Evolutionary conservation across 2,329 filamentous ascomycete genomes (phyloP), one percentile per base, ranked within the genome.

Genomic region (Ophiostoma himal-ulmi): DNA sequence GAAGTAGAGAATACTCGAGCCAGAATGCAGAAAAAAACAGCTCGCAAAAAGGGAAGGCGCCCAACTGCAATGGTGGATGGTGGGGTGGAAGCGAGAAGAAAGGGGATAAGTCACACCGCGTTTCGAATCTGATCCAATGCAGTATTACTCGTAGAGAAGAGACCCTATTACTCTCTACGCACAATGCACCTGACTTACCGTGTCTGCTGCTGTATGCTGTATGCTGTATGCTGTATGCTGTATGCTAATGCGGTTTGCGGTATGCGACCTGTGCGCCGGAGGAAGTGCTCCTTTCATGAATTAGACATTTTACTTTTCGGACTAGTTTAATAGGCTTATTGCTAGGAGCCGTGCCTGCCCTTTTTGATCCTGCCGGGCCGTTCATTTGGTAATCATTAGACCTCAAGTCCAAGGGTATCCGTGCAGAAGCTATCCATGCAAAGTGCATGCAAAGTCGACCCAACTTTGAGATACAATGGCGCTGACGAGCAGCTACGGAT

Each of bases 231-330:
- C 11, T 30, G 30, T 39, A 39, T 11, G 11, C 11, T 3, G 37
- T 39, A 39, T 39, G 37, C 11, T 30, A 3, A 30, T 30, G 30
- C 30, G 30, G 37, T 39, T 11, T 13, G 11, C 11, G 8, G 37
- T 39, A 39, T 39, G 37, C 11, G 8, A 48, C 44, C 14, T n/a
- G n/a, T 57, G 52, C 22, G 52, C 52, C 52, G 52, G 52, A 57
- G 52, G n/a, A 57, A 57, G 52, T 57, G 52, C 52, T 57, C 52
- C 52, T 57, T 57, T 57, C 5, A 14, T 26, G 52, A 57, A 48
- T 48, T 20, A 20, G n/a, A 6, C 8, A 48, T 48, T 48, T 48
- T 48, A 48, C 7, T 48, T 48, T 48, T 17, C 10, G 8, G 44
- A 57, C 8, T 26, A 5, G n/a, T 30, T 57, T 57, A 57, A 57